These are phyloP conservation scores for Talaromyces amestolkiae DNA, from an alignment of 2,329 filamentous ascomycete genomes.

Conservation along the genomic window DNA sequence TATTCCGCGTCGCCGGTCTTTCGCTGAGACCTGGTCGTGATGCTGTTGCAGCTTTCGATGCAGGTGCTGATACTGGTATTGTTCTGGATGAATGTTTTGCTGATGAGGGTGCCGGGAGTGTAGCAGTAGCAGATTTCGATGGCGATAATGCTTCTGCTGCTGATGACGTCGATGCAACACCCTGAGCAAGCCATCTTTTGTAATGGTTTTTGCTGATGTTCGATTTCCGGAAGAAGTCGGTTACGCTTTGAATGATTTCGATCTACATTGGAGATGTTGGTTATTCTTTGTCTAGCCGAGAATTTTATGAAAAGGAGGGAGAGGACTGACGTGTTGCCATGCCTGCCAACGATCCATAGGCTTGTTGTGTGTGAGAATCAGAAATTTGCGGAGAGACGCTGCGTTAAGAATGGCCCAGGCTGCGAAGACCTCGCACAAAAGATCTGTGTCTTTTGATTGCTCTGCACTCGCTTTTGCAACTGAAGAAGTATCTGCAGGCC, in stretches of 20 bases:
- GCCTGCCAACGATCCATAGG: constrained; percentile 29
- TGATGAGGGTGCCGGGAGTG: neutral
- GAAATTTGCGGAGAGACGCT: constrained; percentile 33
- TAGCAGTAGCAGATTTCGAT: neutral
- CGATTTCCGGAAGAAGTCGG: constrained; percentile 16
- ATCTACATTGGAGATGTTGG: neutral
- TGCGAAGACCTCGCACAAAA: constrained; percentile 40
- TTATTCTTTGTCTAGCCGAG: neutral
- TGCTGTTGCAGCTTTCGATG: neutral
- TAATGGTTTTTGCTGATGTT: constrained; percentile 12
- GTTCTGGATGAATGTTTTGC: neutral
- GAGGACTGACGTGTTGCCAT: constrained; percentile 31
- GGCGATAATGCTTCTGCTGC: neutral
- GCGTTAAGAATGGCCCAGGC: constrained; percentile 37
- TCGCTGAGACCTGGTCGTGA: neutral
- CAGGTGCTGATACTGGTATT: neutral
- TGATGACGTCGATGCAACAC: neutral
- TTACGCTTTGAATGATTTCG: constrained; percentile 11
- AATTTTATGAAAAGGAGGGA: neutral
- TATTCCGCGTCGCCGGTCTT: neutral
- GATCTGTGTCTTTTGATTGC: constrained; percentile 33
- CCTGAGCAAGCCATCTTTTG: constrained; percentile 12
- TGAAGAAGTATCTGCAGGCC: constrained; percentile 9
- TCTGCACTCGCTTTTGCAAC: constrained; percentile 23
- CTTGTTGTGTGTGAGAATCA: constrained; percentile 28